Conservation (phyloP, 2,329 filamentous ascomycete genomes). For the Diaporthe helianthi region DNA sequence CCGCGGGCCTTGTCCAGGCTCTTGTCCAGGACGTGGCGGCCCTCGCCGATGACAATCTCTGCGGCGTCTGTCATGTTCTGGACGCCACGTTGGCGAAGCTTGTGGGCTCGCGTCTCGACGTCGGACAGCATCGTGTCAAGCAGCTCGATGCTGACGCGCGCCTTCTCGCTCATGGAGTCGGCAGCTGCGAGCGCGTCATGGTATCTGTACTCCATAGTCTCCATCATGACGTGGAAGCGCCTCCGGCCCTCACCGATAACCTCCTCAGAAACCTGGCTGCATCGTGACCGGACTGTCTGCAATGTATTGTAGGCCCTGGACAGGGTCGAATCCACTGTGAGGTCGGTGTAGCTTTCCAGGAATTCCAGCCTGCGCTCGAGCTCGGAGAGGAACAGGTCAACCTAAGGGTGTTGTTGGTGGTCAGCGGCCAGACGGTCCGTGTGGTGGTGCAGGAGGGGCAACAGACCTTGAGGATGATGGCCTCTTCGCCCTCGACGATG, state of each 20-base stretch:
- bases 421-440: slow-evolving; percentile 18
- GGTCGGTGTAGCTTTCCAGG: slow-evolving; percentile 85
- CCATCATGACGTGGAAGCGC: slow-evolving; percentile 86
- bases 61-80: slow-evolving; percentile 69
- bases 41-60: slow-evolving; percentile 76
- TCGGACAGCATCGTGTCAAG: slow-evolving; percentile 87
- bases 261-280: slow-evolving; percentile 88
- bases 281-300: slow-evolving; percentile 85
- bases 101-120: slow-evolving; percentile 82
- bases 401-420: slow-evolving; percentile 48
- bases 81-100: slow-evolving; percentile 78
- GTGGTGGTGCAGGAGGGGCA: slow-evolving; percentile 5
- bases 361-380: slow-evolving; percentile 86
- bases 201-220: slow-evolving; percentile 88
- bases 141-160: slow-evolving; percentile 82
- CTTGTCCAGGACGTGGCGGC: slow-evolving; percentile 81
- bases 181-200: slow-evolving; percentile 84
- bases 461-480: slow-evolving; percentile 62
- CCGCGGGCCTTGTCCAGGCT: slow-evolving; percentile 76
- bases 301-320: slow-evolving; percentile 85
- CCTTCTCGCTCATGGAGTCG: slow-evolving; percentile 90
- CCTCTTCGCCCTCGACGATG: slow-evolving; percentile 69
- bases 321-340: slow-evolving; percentile 83
- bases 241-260: slow-evolving; percentile 86
- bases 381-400: slow-evolving; percentile 84